Percentiles rank a stretch among this genome's conserved stretches.
phyloP scores from a whole-genome alignment of 371 early-diverging fungal genomes.

The Cokeromyces recurvatus region DNA sequence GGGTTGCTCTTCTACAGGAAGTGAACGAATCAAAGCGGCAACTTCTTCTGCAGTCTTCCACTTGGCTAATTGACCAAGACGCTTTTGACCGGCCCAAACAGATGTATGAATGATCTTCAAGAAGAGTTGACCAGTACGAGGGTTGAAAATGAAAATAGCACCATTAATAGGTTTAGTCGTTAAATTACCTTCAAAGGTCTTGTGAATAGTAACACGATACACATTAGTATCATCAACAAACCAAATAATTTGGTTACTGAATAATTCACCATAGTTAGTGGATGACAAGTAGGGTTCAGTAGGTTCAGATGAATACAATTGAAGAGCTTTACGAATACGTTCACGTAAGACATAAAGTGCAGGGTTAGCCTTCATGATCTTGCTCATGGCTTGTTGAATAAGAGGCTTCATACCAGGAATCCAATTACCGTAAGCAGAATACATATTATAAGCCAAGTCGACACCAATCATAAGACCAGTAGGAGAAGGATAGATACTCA shows the following conservation, averaged over 20 bases:
- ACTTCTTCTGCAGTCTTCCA: slow-evolving; percentile 99
- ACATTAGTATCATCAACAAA: slow-evolving; percentile 99
- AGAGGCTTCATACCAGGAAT: slow-evolving; percentile 98
- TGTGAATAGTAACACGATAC: slow-evolving; percentile 98
- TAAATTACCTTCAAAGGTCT: slow-evolving; percentile 98
- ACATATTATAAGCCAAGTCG: slow-evolving; percentile 96
- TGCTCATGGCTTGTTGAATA: slow-evolving; percentile 94
- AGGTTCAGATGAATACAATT: slow-evolving; percentile 97
- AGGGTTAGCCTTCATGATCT: slow-evolving; percentile 98
- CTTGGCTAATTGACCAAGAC: slow-evolving; percentile 96
- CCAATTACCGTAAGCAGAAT: slow-evolving; percentile 93
- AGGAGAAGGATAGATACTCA: slow-evolving; percentile 97
- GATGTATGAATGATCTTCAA: slow-evolving; percentile 98
- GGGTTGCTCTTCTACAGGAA: slow-evolving; percentile 98
- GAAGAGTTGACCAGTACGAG: slow-evolving; percentile 97
- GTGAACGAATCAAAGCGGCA: slow-evolving; percentile 95
- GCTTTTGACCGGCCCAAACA: slow-evolving; percentile 98
- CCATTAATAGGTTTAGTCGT: slow-evolving; percentile 98
- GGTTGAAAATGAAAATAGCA: slow-evolving; percentile 98
- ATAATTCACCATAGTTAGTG: slow-evolving; percentile 95
- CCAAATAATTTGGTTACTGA: slow-evolving; percentile 98
- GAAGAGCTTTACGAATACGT: slow-evolving; percentile 97
- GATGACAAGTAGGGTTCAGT: slow-evolving; percentile 97
- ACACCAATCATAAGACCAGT: slow-evolving; percentile 96
- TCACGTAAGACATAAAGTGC: slow-evolving; percentile 97